Evolutionary conservation across 805 yeast genomes (phyloP), one percentile per base, ranked within the genome.

Genomic region (Starmera amethionina): DNA sequence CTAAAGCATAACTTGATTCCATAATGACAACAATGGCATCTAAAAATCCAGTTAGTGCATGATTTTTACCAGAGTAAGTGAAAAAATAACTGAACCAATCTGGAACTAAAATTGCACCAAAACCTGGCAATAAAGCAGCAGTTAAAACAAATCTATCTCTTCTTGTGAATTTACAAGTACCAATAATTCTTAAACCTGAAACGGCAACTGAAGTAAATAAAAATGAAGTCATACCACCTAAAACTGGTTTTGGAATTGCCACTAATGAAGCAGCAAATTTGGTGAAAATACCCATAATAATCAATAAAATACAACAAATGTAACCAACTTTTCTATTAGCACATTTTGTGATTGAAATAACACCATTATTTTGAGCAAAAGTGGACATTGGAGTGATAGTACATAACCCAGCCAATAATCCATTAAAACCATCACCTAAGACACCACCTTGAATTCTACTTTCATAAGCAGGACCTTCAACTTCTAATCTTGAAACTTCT

Each of bases 341-440:
- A 64, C 95, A 86, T 58, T 84, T 86, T 37, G 96, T 88, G 58
- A 89, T 72, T 18, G 95, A 79, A 48, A 88, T 86, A 43, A 88
- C 96, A 68, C 96, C 96, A 58, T 88, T 88, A 63, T 88, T 88
- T 63, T 88, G 96, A 8, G 96, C 96, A 66, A 88, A 88, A 0
- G 93, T 82, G 13, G 94, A 79, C 79, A 87, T 71, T 42, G 96
- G 96, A 12, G 95, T 82, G 44, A 83, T 67, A 15, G 95, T 87
- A 72, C 79, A 74, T 36, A 87, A 67, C 25, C 88, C 88, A 13
- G 94, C 82, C 6, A 87, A 46, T 16, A 82, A 55, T 42, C 95
- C 88, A 55, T 82, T 82, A 46, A 84, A 49, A 34, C 96, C 97
- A 59, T 88, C 95, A 18, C 94, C 90, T 31, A 88, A 69, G 31